Evolutionary conservation across 2,329 filamentous ascomycete genomes (phyloP), one percentile per base, ranked within the genome.

Genomic region (Cladorrhinum sp.): DNA sequence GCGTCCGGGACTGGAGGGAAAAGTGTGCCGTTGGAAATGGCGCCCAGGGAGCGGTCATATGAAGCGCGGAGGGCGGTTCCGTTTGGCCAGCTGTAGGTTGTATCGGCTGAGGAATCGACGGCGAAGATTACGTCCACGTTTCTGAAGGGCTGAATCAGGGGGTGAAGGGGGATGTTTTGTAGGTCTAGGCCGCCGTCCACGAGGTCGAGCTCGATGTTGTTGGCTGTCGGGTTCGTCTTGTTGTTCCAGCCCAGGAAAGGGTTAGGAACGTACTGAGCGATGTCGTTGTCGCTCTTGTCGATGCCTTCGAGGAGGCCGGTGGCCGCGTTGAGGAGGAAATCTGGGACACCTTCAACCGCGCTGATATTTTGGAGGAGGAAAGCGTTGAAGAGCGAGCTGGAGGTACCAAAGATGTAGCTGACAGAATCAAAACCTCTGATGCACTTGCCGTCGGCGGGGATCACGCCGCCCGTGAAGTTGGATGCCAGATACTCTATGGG

Each of bases 331-430:
- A 81, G 78, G 38, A 91, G 74, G 32, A 81, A 74, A 0, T 77
- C 71, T 1, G 80, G 80, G 1, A 82, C 74, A 22, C 74, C 73
- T 1, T 61, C 57, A 9, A 73, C 69, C 5, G 72, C 68, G 36
- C 72, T 73, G 65, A 91, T 82, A 58, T 93, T 78, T 10, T 85
- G 75, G 2, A 92, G 78, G 18, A 96, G 75, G 68, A 90, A 83
- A 68, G 86, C 79, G 76, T 96, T 96, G 81, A 96, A 96, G 1
- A 96, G 80, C 0, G 90, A 89, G 1, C 88, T 91, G 22, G 88
- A 92, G 0, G 92, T 96, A 55, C 92, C 92, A 85, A 96, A 92
- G 24, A 96, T 79, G 70, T 85, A 96, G 6, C 91, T 91, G 23
- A 84, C 83, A 67, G 92, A 92, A 74, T 96, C 93, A 64, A 92